Conservation (phyloP, 768 basidiomycete genomes). For the Mycena maculata region DNA sequence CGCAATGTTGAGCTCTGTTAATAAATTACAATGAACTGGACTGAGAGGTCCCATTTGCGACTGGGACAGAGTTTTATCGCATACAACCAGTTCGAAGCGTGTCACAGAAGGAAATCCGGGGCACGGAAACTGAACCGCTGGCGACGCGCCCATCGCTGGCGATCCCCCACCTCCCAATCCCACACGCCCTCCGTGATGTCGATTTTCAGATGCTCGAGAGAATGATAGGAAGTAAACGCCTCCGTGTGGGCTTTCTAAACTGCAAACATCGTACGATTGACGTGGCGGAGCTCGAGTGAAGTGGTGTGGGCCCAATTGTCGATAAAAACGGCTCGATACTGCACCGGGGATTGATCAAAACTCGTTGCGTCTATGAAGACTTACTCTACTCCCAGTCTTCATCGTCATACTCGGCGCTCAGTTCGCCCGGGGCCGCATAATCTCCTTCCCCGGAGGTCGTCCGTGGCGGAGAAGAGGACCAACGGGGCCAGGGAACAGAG, state of each 20-base stretch:
- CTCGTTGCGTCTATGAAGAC: neutral
- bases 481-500: too few species aligned
- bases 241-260: constrained; percentile 10
- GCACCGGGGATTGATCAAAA: neutral
- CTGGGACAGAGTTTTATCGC: constrained; percentile 30
- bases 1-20: constrained; percentile 33
- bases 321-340: constrained; percentile 26
- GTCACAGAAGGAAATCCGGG: constrained; percentile 36
- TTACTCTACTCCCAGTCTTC: constrained; percentile 25
- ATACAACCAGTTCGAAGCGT: constrained; percentile 34
- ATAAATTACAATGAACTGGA: constrained; percentile 26
- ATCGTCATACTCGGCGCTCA: constrained; percentile 20
- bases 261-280: constrained; percentile 23
- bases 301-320: constrained; percentile 22
- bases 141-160: constrained; percentile 32
- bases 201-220: constrained; percentile 30
- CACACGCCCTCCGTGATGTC: constrained; percentile 39
- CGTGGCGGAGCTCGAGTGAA: constrained; percentile 26
- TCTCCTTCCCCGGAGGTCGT: too few species aligned
- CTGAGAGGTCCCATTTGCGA: constrained; percentile 32
- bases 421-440: too few species aligned
- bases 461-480: too few species aligned
- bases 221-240: constrained; percentile 24
- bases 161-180: constrained; percentile 37
- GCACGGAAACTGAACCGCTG: constrained; percentile 23